A percentile compares a stretch with the other conserved stretches of the same genome.
phyloP scores from a whole-genome alignment of 257 asterid genomes.

The Ilex asprella region DNA sequence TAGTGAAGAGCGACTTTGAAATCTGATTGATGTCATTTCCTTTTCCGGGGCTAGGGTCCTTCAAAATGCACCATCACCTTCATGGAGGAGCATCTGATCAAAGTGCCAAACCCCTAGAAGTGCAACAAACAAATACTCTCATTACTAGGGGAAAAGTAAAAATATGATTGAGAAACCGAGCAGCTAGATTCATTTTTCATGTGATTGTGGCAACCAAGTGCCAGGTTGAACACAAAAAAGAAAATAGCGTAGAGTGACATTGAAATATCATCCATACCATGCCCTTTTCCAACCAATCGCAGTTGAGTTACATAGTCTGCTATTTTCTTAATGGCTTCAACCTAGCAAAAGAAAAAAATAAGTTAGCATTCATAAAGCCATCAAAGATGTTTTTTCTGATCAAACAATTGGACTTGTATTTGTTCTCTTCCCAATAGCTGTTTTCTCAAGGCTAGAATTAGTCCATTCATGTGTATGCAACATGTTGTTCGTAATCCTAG shows the following conservation, averaged over 20 bases:
- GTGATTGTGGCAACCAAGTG: background rate
- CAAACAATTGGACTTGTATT: background rate
- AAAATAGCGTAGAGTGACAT: background rate
- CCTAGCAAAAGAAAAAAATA: slow-evolving; percentile 25
- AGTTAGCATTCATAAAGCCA: background rate
- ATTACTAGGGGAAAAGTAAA: background rate
- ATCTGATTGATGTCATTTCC: slow-evolving; percentile 57
- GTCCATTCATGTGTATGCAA: no score
- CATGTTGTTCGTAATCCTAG: no score
- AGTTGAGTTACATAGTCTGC: slow-evolving; percentile 71
- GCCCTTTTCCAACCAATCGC: slow-evolving; percentile 89
- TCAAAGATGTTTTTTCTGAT: background rate
- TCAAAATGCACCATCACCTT: slow-evolving; percentile 4
- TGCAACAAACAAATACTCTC: background rate
- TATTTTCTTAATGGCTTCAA: slow-evolving; percentile 61
- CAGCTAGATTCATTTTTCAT: no score
- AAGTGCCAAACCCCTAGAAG: slow-evolving; percentile 40
- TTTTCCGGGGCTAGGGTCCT: slow-evolving; percentile 1
- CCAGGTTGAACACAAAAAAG: background rate
- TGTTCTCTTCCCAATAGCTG: no score
- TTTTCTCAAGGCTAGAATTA: no score
- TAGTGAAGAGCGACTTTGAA: background rate
- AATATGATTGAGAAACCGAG: no score
- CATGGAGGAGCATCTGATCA: slow-evolving; percentile 32
- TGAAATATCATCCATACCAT: slow-evolving; percentile 36